phyloP scores from a whole-genome alignment of 208 protist species.

The Crithidia acanthocephali region DNA sequence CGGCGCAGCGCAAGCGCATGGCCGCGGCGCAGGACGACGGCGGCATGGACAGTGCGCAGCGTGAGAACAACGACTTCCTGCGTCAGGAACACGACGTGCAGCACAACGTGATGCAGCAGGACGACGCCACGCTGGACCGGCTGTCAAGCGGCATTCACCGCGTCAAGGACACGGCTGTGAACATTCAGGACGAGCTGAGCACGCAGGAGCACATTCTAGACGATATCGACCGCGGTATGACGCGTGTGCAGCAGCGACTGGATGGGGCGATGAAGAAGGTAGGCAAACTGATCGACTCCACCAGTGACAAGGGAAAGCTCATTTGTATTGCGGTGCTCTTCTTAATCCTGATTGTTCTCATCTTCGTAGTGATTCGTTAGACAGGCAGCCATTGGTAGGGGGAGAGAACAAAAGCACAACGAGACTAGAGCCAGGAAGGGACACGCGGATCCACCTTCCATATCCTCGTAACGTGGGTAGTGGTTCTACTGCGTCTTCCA shows the following conservation, averaged over 20 bases:
- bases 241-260: conserved; percentile 67
- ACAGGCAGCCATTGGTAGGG: too few relatives aligned
- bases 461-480: background rate
- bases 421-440: background rate
- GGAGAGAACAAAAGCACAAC: background rate
- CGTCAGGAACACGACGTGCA: conserved; percentile 73
- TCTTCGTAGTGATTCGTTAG: conserved; percentile 64
- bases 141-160: conserved; percentile 70
- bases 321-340: conserved; percentile 82
- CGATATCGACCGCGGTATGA: conserved; percentile 81
- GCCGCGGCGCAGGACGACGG: conserved; percentile 29
- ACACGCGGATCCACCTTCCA: background rate
- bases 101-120: conserved; percentile 55
- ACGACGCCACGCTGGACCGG: conserved; percentile 77
- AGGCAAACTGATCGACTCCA: conserved; percentile 72
- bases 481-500: too few relatives aligned
- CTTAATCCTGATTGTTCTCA: conserved; percentile 68
- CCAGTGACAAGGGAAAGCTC: conserved; percentile 80
- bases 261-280: conserved; percentile 78
- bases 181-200: conserved; percentile 81
- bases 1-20: conserved; percentile 44
- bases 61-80: conserved; percentile 75
- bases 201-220: conserved; percentile 82
- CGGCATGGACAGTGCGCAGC: conserved; percentile 18
- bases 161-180: conserved; percentile 68